Percentiles rank a stretch among this genome's conserved stretches.
phyloP scores from a whole-genome alignment of 257 asterid genomes.

The Gynochthodes officinalis region DNA sequence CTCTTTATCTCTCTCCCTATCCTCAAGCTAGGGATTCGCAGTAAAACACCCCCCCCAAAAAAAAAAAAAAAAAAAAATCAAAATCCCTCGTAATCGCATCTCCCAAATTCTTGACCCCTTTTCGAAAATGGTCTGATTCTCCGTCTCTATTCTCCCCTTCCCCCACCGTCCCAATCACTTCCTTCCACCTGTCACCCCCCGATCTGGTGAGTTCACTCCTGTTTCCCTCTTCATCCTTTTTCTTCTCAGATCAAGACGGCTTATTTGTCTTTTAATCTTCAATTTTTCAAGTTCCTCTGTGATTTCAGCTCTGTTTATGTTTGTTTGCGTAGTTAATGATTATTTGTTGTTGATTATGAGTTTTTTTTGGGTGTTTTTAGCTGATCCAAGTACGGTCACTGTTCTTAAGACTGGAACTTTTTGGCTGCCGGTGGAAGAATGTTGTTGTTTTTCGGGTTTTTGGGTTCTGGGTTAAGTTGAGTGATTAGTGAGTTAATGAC shows the following conservation, averaged over 20 bases:
- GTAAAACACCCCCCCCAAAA: background rate
- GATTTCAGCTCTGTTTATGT: too few relatives aligned
- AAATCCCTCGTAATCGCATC: background rate
- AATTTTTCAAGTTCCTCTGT: background rate
- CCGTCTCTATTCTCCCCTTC: background rate
- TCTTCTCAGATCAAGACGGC: constrained; percentile 23
- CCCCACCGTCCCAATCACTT: constrained; percentile 6
- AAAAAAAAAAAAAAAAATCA: constrained; percentile 6
- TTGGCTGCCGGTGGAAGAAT: background rate
- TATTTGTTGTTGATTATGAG: background rate
- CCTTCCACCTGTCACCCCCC: constrained; percentile 19
- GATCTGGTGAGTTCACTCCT: constrained; percentile 25
- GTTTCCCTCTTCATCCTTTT: background rate
- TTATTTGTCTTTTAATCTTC: background rate
- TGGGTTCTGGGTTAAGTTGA: too few relatives aligned
- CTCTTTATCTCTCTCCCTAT: constrained; percentile 3
- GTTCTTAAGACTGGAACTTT: background rate
- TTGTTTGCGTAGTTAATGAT: background rate
- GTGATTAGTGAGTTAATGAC: background rate
- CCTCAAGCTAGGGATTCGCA: background rate
- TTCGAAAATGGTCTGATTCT: constrained; percentile 29
- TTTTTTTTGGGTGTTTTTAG: background rate
- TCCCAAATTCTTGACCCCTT: background rate
- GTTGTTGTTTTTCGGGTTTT: background rate
- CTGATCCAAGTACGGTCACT: constrained; percentile 6